These are phyloP conservation scores for Trichopus zeylanicus DNA, from an alignment of 116 monocot species.

Conservation along the genomic window DNA sequence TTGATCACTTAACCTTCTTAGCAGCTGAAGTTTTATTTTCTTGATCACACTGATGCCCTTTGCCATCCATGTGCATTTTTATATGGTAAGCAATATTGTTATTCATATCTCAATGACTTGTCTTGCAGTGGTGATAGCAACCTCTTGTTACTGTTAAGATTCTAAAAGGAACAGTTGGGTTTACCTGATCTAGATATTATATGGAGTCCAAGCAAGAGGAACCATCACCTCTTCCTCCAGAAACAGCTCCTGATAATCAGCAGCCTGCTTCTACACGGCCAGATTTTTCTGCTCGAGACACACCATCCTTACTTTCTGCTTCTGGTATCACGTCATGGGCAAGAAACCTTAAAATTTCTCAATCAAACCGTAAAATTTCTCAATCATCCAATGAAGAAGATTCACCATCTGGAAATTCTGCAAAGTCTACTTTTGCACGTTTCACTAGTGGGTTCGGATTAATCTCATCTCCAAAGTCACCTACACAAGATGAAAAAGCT, in stretches of 20 bases:
- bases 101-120: too few relatives aligned
- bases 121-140: too few relatives aligned
- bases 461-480: constrained; percentile 59
- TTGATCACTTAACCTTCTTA: too few relatives aligned
- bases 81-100: too few relatives aligned
- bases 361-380: too few relatives aligned
- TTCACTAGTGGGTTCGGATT: constrained; percentile 77
- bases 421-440: constrained; percentile 74
- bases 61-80: too few relatives aligned
- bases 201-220: not conserved
- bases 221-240: not conserved
- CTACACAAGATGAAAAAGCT: constrained; percentile 32
- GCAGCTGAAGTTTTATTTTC: too few relatives aligned
- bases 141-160: too few relatives aligned
- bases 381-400: constrained; percentile 38
- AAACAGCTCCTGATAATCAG: constrained; percentile 5
- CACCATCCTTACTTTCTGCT: constrained; percentile 45
- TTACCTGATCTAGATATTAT: not conserved
- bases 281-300: constrained; percentile 28
- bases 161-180: too few relatives aligned
- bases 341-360: constrained; percentile 60
- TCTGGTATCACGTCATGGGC: constrained; percentile 87
- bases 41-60: too few relatives aligned
- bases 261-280: constrained; percentile 24
- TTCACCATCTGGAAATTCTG: constrained; percentile 45